These are phyloP conservation scores for Brassica napus DNA, from an alignment of 345 rosid genomes.

Conservation along the genomic window Da-Ae NC_063435.1:2026001-2026500, in stretches of 20 bases:
- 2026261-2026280: constrained; percentile 70
- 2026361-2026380: constrained; percentile 68
- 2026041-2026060: no score
- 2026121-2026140: no score
- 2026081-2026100: no score
- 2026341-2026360: constrained; percentile 50
- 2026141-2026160: no score
- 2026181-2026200: no score
- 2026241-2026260: constrained; percentile 39
- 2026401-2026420: constrained; percentile 70
- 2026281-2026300: constrained; percentile 62
- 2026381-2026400: constrained; percentile 74
- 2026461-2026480: constrained; percentile 69
- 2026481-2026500: constrained; percentile 61
- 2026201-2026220: no score
- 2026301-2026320: constrained; percentile 57
- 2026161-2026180: no score
- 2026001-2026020: no score
- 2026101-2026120: no score
- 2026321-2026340: constrained; percentile 46
- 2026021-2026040: no score
- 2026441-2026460: constrained; percentile 80
- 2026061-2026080: no score
- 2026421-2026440: constrained; percentile 76
- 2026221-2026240: no score